Conservation (phyloP, 1,139 yeast genomes). For the Nakaseomyces bracarensis region DNA sequence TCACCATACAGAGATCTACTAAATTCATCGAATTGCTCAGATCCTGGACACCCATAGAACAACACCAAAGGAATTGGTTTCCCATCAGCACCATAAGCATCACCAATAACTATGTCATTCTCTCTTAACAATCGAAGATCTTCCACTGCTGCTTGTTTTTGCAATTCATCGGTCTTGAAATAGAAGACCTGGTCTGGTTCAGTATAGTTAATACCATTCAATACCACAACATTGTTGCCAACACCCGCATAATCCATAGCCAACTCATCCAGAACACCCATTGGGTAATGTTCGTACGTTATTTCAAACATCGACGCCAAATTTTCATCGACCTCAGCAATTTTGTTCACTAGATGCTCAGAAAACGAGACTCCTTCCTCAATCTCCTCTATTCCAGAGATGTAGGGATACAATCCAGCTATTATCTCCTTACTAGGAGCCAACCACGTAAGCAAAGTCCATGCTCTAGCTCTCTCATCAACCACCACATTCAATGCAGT, state of each 20-base stretch:
- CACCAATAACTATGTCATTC: conserved; percentile 23
- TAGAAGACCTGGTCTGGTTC: conserved; percentile 29
- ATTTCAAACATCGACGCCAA: conserved; percentile 14
- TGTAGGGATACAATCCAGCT: conserved; percentile 15
- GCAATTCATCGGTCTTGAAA: conserved; percentile 26
- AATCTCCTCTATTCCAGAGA: conserved; percentile 12
- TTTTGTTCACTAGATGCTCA: neutral
- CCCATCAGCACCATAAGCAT: conserved; percentile 7
- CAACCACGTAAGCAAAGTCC: conserved; percentile 3
- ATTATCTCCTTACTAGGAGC: conserved; percentile 7
- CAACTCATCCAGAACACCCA: conserved; percentile 12
- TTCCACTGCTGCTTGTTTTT: conserved; percentile 17
- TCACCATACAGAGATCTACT: conserved; percentile 52
- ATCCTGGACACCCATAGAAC: conserved; percentile 40
- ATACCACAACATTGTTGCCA: conserved; percentile 18
- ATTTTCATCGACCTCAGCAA: conserved; percentile 8
- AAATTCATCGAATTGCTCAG: conserved; percentile 46
- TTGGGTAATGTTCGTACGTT: conserved; percentile 18
- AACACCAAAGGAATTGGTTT: conserved; percentile 34
- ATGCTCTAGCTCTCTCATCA: neutral
- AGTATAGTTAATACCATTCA: conserved; percentile 21
- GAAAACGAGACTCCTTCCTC: neutral
- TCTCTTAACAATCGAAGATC: conserved; percentile 13
- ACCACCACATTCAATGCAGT: conserved; percentile 3
- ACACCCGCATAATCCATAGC: conserved; percentile 10